phyloP scores from a whole-genome alignment of 176 grass and related monocot genomes.

The Panicum miliaceum region DNA sequence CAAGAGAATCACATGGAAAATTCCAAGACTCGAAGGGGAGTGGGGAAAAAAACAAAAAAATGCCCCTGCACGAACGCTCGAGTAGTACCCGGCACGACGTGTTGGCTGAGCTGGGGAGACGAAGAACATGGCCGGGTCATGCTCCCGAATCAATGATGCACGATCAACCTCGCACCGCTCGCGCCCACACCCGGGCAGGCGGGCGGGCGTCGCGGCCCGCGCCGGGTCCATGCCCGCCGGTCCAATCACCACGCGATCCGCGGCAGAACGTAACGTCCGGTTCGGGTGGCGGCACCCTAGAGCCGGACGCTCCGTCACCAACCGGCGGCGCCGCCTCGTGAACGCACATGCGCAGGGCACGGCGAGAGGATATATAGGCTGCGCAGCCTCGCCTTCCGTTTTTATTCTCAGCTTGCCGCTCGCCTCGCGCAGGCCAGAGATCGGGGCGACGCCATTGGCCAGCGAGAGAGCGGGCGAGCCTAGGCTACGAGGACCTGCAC shows the following conservation, averaged over 20 bases:
- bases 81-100: background rate
- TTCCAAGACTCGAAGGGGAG: background rate
- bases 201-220: background rate
- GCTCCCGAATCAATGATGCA: background rate
- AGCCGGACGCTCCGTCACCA: background rate
- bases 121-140: background rate
- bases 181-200: background rate
- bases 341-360: background rate
- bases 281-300: background rate
- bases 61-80: background rate
- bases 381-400: background rate
- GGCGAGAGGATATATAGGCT: slow-evolving; percentile 9
- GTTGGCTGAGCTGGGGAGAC: background rate
- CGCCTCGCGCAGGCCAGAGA: background rate
- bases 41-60: background rate
- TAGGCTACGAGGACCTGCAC: background rate
- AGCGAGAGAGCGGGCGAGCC: too few relatives aligned
- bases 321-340: background rate
- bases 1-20: background rate
- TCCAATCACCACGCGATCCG: slow-evolving; percentile 3
- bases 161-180: background rate
- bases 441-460: background rate
- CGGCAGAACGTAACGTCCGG: background rate
- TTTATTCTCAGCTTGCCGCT: background rate
- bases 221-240: background rate